Conservation (phyloP, 202 grass and related monocot species). For the Saccharum hybrid region DNA sequence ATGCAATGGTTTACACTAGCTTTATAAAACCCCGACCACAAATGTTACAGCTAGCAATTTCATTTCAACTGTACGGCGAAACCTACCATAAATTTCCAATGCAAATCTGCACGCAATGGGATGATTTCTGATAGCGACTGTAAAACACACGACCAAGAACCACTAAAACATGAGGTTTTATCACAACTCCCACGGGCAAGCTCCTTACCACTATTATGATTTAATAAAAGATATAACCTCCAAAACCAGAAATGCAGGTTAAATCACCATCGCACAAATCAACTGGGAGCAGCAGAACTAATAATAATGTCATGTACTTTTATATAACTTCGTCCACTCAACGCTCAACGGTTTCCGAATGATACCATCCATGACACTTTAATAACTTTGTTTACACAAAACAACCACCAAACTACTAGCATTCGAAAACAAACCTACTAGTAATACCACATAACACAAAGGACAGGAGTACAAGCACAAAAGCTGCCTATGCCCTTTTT, state of each 20-base stretch:
- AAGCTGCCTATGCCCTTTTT: constrained; percentile 7
- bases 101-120: too few species aligned
- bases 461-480: constrained; percentile 33
- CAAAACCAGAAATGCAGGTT: neutral
- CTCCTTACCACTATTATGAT: neutral
- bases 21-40: too few species aligned
- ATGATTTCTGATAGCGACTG: too few species aligned
- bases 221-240: neutral
- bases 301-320: constrained; percentile 34
- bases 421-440: constrained; percentile 24
- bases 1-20: neutral
- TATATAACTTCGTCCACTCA: constrained; percentile 29
- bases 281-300: neutral
- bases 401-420: constrained; percentile 32
- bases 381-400: constrained; percentile 43
- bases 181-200: too few species aligned
- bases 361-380: neutral
- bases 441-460: constrained; percentile 14
- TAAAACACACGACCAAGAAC: neutral
- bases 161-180: neutral
- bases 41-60: neutral
- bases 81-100: neutral
- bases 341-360: constrained; percentile 7
- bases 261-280: neutral
- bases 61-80: neutral